Evolutionary conservation across 139 green algal species (phyloP), one percentile per base, ranked within the genome.

Genomic region (Chlamydomonas eustigma): DNA sequence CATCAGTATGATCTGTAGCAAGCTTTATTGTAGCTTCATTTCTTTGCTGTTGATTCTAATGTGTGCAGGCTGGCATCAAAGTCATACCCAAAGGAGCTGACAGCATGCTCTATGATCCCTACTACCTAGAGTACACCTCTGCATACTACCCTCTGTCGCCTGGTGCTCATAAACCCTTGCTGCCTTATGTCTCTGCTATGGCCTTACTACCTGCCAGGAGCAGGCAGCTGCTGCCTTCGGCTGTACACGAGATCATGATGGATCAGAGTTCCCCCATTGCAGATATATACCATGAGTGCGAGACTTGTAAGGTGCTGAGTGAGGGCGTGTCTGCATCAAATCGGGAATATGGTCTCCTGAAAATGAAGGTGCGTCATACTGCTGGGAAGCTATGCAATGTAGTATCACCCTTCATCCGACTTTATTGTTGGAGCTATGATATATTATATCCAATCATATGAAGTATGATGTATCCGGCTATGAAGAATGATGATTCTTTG

Each of bases 61-160:
- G 87, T 78, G 6, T 76, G 39, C 0, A 39, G 71, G 72, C 82
- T 85, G 1, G 65, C 64, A n/a, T n/a, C n/a, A n/a, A n/a, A n/a
- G n/a, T n/a, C n/a, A n/a, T n/a, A n/a, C n/a, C n/a, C n/a, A n/a
- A n/a, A n/a, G n/a, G n/a, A n/a, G n/a, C n/a, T n/a, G n/a, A n/a
- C n/a, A n/a, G n/a, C n/a, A n/a, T n/a, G n/a, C n/a, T n/a, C n/a
- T n/a, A n/a, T n/a, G n/a, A n/a, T n/a, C n/a, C n/a, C n/a, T n/a
- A n/a, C 6, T 28, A 70, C 58, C 33, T 72, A 4, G 39, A 6
- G 28, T 72, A 44, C 65, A 37, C 25, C 34, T n/a, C 65, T 34
- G 65, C 39, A 12, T 72, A 44, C 65, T n/a, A n/a, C 18, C 65
- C 65, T 12, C 65, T 44, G 5, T 6, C 65, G 4, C 28, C 65